These are phyloP conservation scores for Exophiala lecanii-corni DNA, from an alignment of 2,329 filamentous ascomycete species.

Conservation along the genomic window DNA sequence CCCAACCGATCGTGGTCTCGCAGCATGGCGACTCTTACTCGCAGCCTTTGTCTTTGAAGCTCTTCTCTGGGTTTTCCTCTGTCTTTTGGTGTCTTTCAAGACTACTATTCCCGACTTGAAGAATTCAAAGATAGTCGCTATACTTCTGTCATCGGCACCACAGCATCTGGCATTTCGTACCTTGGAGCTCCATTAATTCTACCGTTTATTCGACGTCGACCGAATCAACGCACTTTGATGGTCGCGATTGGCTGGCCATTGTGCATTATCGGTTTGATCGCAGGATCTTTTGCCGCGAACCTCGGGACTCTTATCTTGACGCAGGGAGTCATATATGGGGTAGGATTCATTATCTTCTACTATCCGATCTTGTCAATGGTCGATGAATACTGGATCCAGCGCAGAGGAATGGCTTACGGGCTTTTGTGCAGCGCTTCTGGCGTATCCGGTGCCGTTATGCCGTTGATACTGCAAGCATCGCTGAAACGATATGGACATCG, in stretches of 20 bases:
- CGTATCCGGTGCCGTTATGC: conserved; percentile 43
- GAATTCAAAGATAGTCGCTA: conserved; percentile 26
- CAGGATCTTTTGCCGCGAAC: conserved; percentile 33
- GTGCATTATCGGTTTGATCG: conserved; percentile 35
- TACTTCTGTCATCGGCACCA: conserved; percentile 33
- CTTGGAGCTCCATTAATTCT: conserved; percentile 28
- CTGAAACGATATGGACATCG: conserved; percentile 40
- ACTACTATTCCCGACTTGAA: conserved; percentile 31
- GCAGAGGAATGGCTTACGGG: conserved; percentile 33
- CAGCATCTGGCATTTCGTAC: conserved; percentile 26
- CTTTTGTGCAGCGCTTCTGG: conserved; percentile 33
- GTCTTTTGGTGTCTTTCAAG: conserved; percentile 33
- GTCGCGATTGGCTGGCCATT: conserved; percentile 39
- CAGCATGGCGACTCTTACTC: conserved; percentile 22
- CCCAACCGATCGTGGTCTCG: conserved; percentile 18
- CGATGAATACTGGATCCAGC: conserved; percentile 37
- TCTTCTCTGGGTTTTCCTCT: conserved; percentile 28
- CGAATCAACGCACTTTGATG: conserved; percentile 32
- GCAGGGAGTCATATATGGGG: conserved; percentile 38
- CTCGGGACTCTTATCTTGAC: conserved; percentile 37
- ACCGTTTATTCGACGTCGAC: conserved; percentile 33
- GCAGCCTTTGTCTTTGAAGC: conserved; percentile 25
- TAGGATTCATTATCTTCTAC: conserved; percentile 38
- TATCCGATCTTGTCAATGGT: conserved; percentile 38
- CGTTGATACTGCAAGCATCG: conserved; percentile 41